phyloP scores from a whole-genome alignment of 331 rosid genomes.

The Pyrus hybrid region DNA sequence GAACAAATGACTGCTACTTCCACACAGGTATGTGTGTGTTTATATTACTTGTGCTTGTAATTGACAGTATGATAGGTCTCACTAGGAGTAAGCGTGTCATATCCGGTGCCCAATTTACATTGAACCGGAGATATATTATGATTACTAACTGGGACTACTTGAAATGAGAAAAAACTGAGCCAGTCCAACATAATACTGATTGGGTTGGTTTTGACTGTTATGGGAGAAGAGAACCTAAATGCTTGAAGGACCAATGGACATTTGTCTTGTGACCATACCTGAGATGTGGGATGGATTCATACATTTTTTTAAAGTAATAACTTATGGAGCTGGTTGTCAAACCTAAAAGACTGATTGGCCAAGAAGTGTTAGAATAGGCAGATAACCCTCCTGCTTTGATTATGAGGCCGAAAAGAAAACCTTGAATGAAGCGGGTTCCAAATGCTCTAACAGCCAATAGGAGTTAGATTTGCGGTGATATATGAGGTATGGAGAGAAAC shows the following conservation, averaged over 20 bases:
- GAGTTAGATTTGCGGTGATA: neutral
- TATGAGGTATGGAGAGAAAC: neutral
- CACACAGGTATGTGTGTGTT: conserved; percentile 56
- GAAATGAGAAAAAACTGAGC: neutral
- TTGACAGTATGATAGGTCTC: neutral
- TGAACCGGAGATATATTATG: neutral
- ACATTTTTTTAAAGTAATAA: neutral
- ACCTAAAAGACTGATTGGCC: neutral
- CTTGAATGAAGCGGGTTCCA: neutral
- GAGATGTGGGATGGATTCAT: neutral
- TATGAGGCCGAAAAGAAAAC: neutral
- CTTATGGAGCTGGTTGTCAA: neutral
- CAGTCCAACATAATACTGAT: neutral
- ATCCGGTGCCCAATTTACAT: neutral
- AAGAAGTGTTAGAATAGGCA: neutral
- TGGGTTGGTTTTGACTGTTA: neutral
- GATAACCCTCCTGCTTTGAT: neutral
- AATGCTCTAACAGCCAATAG: neutral
- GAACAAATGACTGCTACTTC: conserved; percentile 90
- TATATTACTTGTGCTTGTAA: conserved; percentile 5
- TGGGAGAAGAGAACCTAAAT: neutral
- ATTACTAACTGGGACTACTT: neutral
- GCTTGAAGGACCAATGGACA: neutral
- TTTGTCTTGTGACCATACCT: neutral
- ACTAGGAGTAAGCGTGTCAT: neutral